Conservation (phyloP, 2,329 filamentous ascomycete species). For the Calonectria pseudoturangicola region DNA sequence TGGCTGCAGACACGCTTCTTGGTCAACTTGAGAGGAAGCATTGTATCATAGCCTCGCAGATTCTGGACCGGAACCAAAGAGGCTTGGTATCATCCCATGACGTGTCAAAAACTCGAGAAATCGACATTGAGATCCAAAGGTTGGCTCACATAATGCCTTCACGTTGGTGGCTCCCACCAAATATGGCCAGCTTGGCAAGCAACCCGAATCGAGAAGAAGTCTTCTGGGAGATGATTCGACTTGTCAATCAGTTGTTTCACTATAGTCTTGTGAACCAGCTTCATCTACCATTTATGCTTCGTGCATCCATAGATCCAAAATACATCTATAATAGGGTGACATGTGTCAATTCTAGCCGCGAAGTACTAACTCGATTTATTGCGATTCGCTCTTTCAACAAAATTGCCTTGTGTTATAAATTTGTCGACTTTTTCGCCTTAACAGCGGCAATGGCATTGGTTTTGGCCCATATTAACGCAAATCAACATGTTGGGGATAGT, state of each 20-base stretch:
- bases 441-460: background rate
- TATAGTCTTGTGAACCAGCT: background rate
- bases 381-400: background rate
- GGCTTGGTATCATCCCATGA: background rate
- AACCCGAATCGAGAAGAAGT: background rate
- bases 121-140: background rate
- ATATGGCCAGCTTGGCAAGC: background rate
- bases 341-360: conserved; percentile 5
- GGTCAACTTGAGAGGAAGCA: background rate
- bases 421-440: conserved; percentile 5
- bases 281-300: conserved; percentile 7
- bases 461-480: background rate
- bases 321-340: background rate
- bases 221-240: background rate
- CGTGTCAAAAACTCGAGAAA: background rate
- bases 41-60: background rate
- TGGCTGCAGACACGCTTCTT: background rate
- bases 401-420: background rate
- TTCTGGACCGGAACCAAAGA: background rate
- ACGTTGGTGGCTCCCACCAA: background rate
- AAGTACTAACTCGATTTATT: background rate
- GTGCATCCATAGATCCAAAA: background rate
- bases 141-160: background rate
- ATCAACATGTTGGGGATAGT: background rate
- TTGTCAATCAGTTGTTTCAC: conserved; percentile 2